These are phyloP conservation scores for Dentipellis fragilis DNA, from an alignment of 768 basidiomycete species.

Conservation along the genomic window DNA sequence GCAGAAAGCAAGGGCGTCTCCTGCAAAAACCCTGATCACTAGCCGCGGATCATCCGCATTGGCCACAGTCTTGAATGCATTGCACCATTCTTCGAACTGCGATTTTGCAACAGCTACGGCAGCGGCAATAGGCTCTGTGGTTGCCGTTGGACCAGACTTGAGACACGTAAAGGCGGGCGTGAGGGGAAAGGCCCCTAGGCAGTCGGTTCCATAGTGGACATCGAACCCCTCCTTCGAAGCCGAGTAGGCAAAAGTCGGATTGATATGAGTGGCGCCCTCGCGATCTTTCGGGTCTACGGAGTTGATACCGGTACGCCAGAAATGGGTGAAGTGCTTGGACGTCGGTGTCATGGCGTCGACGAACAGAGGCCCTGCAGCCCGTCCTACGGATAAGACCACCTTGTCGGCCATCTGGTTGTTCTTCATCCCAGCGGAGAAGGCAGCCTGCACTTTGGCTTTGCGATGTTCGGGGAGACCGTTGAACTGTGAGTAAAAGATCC, in stretches of 20 bases:
- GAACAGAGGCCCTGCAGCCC: conserved; percentile 30
- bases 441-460: not conserved
- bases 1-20: conserved; percentile 31
- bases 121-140: not conserved
- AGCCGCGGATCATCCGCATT: conserved; percentile 3
- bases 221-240: conserved; percentile 26
- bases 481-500: conserved; percentile 19
- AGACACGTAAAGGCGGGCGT: conserved; percentile 19
- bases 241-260: conserved; percentile 39
- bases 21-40: conserved; percentile 30
- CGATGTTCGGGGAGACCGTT: not conserved
- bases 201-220: conserved; percentile 37
- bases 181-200: conserved; percentile 31
- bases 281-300: conserved; percentile 13
- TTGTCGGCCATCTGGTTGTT: not conserved
- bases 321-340: conserved; percentile 20
- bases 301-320: conserved; percentile 34
- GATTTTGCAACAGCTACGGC: not conserved
- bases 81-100: conserved; percentile 29
- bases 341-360: conserved; percentile 10
- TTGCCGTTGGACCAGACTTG: not conserved
- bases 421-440: not conserved
- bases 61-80: conserved; percentile 15
- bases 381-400: conserved; percentile 7
- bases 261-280: conserved; percentile 22